Conservation (phyloP, 345 rosid genomes). For the Psidium guajava region DNA sequence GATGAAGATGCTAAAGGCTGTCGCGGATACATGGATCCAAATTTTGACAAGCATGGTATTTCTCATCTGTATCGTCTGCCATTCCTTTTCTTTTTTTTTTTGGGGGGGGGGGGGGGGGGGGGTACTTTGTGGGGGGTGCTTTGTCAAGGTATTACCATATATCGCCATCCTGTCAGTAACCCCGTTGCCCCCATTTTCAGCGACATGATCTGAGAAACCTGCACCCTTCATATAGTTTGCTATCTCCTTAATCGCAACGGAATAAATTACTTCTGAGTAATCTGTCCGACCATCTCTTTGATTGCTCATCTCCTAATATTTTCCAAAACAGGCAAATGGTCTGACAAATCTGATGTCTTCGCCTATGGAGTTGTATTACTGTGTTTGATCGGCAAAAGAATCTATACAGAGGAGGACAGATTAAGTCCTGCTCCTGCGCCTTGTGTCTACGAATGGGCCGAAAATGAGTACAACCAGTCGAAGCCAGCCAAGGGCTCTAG, state of each 20-base stretch:
- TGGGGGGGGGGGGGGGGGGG: too few species aligned
- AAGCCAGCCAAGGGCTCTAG: not conserved
- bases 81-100: too few species aligned
- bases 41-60: not conserved
- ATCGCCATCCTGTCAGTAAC: too few species aligned
- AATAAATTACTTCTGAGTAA: not conserved
- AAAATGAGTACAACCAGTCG: not conserved
- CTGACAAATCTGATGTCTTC: not conserved
- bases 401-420: not conserved
- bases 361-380: not conserved
- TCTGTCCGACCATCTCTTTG: not conserved
- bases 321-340: not conserved
- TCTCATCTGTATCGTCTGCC: too few species aligned
- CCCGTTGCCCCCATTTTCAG: too few species aligned
- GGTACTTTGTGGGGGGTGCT: too few species aligned
- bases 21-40: not conserved
- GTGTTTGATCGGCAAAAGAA: not conserved
- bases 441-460: not conserved
- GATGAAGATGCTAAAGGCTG: not conserved
- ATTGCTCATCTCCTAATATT: not conserved
- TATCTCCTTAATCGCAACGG: not conserved
- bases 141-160: too few species aligned
- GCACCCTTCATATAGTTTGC: not conserved
- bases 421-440: not conserved
- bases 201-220: not conserved